Evolutionary conservation across 495 filamentous ascomycete genomes (phyloP), one percentile per base, ranked within the genome.

Genomic region (Penicillium simplicissimum): DNA sequence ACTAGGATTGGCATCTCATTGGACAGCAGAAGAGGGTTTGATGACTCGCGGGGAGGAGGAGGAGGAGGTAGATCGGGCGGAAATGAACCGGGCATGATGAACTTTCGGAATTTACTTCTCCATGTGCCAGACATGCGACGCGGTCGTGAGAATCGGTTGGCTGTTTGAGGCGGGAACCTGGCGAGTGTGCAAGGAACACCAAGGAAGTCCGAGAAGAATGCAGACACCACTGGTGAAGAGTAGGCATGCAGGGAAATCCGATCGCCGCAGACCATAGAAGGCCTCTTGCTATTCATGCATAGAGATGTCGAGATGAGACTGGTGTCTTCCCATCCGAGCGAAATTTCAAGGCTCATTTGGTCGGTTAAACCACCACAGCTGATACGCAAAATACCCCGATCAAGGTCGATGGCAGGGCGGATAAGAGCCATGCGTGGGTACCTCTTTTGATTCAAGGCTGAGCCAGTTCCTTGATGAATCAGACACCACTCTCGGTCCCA

Each of bases 401-500:
- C 74, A 45, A 95, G 82, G 61, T 96, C 88, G 19, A 96, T 75
- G 1, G 55, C 68, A 4, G 93, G 91, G 38, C 83, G 79, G 42
- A 97, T 82, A 11, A 96, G 81, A 5, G 90, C 87, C 92, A 97
- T 96, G 17, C 79, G 82, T 3, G 91, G 90, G 67, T 96, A 87
- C 57, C 84, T 79, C 74, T 96, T 96, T 70, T 96, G 92, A 62
- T 82, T 93, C 52, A 97, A 74, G 0, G 87, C 90, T 49, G 84
- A 84, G 0, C 87, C 87, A 2, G 91, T 93, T 9, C 91, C 90
- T 67, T 88, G 85, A 70, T 96, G 92, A 15, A 97, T 83, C 15
- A 97, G 74, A 69, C 92, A 96, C 93, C 93, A 97, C 74, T 97
- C 93, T 53, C 93, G 79, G 71, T 97, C 93, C 93, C 93, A 96